A percentile compares a stretch with the other conserved stretches of the same genome.
phyloP scores from a whole-genome alignment of 768 basidiomycete genomes.

The Leccinellum luteum region DNA sequence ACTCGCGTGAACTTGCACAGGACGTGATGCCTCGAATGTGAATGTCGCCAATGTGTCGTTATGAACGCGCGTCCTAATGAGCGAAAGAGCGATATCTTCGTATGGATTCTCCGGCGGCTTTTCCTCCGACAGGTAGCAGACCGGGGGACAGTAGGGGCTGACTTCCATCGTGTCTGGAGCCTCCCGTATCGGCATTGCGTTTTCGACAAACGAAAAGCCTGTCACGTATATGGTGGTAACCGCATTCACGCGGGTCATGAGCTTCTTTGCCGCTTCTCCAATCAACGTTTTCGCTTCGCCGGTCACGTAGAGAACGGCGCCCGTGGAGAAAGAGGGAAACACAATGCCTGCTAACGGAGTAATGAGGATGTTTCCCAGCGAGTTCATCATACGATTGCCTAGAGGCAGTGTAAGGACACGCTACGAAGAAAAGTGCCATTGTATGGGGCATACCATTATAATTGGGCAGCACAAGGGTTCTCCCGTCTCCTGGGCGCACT shows the following conservation, averaged over 20 bases:
- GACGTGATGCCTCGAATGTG: constrained; percentile 41
- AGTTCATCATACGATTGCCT: constrained; percentile 65
- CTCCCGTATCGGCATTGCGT: constrained; percentile 56
- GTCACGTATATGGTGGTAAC: constrained; percentile 49
- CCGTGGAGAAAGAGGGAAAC: constrained; percentile 52
- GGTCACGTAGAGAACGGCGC: constrained; percentile 59
- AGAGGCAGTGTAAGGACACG: neutral
- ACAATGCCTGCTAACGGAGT: constrained; percentile 56
- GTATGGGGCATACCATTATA: constrained; percentile 43
- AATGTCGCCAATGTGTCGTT: constrained; percentile 49
- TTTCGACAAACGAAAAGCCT: constrained; percentile 49
- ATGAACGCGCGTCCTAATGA: constrained; percentile 20
- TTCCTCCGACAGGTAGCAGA: constrained; percentile 53
- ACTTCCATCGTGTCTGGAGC: constrained; percentile 23
- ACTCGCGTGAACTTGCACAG: constrained; percentile 33
- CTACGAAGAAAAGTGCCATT: neutral
- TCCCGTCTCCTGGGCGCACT: constrained; percentile 51
- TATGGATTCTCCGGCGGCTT: constrained; percentile 25
- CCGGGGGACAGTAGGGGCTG: constrained; percentile 60
- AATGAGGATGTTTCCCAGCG: constrained; percentile 58
- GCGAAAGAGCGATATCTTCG: constrained; percentile 29
- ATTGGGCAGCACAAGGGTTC: constrained; percentile 58
- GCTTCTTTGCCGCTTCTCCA: constrained; percentile 42
- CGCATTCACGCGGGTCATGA: constrained; percentile 50
- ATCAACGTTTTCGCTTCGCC: constrained; percentile 51